Percentiles rank a stretch among this genome's conserved stretches.
phyloP scores from a whole-genome alignment of 768 basidiomycete species.

The Phlebiopsis gigantea region DNA sequence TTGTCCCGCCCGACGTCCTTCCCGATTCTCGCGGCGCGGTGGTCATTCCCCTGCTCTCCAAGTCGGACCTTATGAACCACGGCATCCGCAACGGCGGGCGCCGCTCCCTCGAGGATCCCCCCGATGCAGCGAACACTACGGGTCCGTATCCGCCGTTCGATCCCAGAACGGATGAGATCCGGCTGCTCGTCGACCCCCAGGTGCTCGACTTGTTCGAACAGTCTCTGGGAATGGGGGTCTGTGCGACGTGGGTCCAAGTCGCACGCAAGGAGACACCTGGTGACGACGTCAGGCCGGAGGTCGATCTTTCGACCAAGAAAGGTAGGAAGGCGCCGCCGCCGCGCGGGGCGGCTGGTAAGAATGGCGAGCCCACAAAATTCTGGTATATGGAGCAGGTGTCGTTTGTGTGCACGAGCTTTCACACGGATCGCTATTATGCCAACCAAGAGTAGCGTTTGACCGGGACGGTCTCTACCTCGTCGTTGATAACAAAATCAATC shows the following conservation, averaged over 20 bases:
- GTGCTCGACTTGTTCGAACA: slow-evolving; percentile 33
- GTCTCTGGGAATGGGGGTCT: slow-evolving; percentile 50
- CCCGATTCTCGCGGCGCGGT: slow-evolving; percentile 33
- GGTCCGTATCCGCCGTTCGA: slow-evolving; percentile 34
- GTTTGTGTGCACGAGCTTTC: slow-evolving; percentile 50
- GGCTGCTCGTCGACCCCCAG: slow-evolving; percentile 46
- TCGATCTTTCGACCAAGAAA: slow-evolving; percentile 17
- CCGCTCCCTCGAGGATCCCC: slow-evolving; percentile 6
- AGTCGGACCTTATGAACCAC: slow-evolving; percentile 50
- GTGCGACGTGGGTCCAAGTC: slow-evolving; percentile 67
- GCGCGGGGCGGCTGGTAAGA: slow-evolving; percentile 16
- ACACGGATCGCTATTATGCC: slow-evolving; percentile 24
- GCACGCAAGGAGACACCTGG: slow-evolving; percentile 30
- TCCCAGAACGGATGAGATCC: slow-evolving; percentile 56
- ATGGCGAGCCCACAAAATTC: slow-evolving; percentile 27
- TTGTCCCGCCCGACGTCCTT: slow-evolving; percentile 31
- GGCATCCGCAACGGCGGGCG: slow-evolving; percentile 42
- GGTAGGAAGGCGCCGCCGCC: slow-evolving; percentile 16
- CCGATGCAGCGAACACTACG: slow-evolving; percentile 2
- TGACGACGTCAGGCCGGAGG: slow-evolving; percentile 11
- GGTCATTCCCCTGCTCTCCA: slow-evolving; percentile 52
- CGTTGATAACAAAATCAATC: background rate
- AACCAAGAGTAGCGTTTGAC: slow-evolving; percentile 9
- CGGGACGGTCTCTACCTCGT: background rate
- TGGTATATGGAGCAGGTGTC: slow-evolving; percentile 61